Percentiles rank a stretch among this genome's conserved stretches.
Conservation (phyloP, 1,139 yeast species). For the Geotrichum histeridarum region DNA sequence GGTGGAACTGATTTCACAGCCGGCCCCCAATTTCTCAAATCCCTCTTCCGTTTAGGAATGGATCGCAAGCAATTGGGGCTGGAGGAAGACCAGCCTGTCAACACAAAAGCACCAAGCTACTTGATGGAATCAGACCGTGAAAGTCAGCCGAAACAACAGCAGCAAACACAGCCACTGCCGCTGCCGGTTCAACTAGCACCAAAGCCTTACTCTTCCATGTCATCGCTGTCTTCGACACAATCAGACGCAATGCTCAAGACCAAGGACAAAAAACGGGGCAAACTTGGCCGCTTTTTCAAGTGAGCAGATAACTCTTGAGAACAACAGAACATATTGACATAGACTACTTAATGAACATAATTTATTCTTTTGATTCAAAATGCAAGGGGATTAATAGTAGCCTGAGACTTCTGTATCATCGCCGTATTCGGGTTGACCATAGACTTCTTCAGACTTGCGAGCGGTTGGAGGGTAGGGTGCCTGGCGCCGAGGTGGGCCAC, state of each 20-base stretch:
- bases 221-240: neutral
- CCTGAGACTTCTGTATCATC: constrained; percentile 14
- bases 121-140: constrained; percentile 15
- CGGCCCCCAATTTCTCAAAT: constrained; percentile 49
- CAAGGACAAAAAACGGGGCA: constrained; percentile 22
- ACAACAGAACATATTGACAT: neutral
- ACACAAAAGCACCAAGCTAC: constrained; percentile 12
- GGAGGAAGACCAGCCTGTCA: constrained; percentile 5
- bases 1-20: constrained; percentile 78
- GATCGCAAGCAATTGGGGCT: constrained; percentile 10
- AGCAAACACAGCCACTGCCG: constrained; percentile 53
- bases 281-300: constrained; percentile 27
- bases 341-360: too few relatives aligned
- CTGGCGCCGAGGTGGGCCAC: neutral
- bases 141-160: neutral
- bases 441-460: constrained; percentile 55
- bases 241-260: constrained; percentile 2
- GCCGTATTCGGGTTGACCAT: constrained; percentile 20
- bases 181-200: neutral
- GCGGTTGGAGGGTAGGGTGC: constrained; percentile 18
- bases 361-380: too few relatives aligned
- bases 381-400: constrained; percentile 2
- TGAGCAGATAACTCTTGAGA: constrained; percentile 2
- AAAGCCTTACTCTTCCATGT: neutral
- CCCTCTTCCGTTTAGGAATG: constrained; percentile 29